Conservation (phyloP, 345 rosid species). For the Eucalyptus brandiana region DNA sequence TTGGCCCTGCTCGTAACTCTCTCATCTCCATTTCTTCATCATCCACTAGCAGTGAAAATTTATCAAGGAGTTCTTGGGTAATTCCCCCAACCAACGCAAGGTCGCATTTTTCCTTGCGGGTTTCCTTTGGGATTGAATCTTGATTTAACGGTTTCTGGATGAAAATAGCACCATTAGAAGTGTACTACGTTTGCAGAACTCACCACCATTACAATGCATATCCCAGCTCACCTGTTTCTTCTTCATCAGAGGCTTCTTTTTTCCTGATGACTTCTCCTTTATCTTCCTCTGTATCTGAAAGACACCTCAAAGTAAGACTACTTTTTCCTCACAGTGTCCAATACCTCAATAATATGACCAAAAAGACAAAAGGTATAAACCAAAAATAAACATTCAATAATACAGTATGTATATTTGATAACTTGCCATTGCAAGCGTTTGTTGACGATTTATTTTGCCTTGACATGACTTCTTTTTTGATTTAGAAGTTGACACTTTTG, state of each 20-base stretch:
- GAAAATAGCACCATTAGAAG: neutral
- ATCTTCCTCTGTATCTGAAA: conserved; percentile 45
- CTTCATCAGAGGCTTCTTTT: conserved; percentile 37
- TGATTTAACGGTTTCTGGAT: conserved; percentile 37
- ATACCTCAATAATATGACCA: neutral
- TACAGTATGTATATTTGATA: neutral
- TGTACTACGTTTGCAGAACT: neutral
- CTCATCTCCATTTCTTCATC: conserved; percentile 91
- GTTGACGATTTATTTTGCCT: conserved; percentile 27
- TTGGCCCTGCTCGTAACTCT: conserved; percentile 55
- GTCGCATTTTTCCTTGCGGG: conserved; percentile 47
- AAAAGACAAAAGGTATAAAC: neutral
- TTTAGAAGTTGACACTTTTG: conserved; percentile 1
- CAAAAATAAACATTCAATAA: neutral
- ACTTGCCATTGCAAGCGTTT: conserved; percentile 37
- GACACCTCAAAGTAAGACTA: neutral
- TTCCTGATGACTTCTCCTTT: conserved; percentile 31
- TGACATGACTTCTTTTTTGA: conserved; percentile 11
- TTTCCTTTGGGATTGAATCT: conserved; percentile 15
- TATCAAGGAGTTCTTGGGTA: conserved; percentile 22
- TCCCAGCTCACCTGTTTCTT: conserved; percentile 37
- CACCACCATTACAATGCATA: neutral
- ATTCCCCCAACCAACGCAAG: conserved; percentile 39
- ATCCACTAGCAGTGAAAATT: conserved; percentile 46
- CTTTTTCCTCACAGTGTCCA: neutral